Evolutionary conservation across 768 basidiomycete species (phyloP), one percentile per base, ranked within the genome.

Genomic region (Leccinum imitatum): DNA sequence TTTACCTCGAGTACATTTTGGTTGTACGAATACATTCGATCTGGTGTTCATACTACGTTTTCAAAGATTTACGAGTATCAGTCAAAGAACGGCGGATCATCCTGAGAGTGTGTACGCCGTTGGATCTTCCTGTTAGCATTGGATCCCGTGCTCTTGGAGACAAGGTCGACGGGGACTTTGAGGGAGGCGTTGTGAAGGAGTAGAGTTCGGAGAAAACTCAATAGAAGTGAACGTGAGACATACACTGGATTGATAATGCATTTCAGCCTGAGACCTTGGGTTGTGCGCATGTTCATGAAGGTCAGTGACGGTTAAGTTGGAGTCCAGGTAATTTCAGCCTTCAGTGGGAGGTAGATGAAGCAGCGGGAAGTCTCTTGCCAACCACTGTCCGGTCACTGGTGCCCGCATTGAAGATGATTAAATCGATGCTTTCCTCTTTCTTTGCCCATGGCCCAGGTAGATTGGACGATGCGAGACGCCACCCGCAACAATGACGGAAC

Each of bases 1-100:
- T 69, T 60, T 61, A 63, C 57, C 54, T 17, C 14, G 7, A 48
- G 6, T 21, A 54, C 59, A 67, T 65, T 57, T 71, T 61, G 67
- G 59, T 50, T 70, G 67, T 70, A 71, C 60, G 48, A 55, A 33
- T 59, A 63, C 53, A 19, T 30, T 27, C 4, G 10, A 41, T 50
- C 19, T 7, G 35, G 27, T 44, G 53, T 54, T 33, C 23, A 54
- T 30, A 46, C 33, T 30, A 46, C 33, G 3, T 61, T 41, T 21
- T 3, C 47, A 48, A 50, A 6, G 33, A 15, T 6, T 51, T 15
- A 25, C 7, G 56, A 46, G 35, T 37, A 70, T 63, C 63, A 19
- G 50, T 54, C 7, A 19, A 56, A 56, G 68, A 67, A 61, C 13
- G 33, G 31, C 7, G 41, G 31, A n/a, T 15, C 51, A 37, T 60